Percentiles rank a stretch among this genome's conserved stretches.
Conservation (phyloP, 2,329 filamentous ascomycete genomes). For the Arthrobotrys sinensis region DNA sequence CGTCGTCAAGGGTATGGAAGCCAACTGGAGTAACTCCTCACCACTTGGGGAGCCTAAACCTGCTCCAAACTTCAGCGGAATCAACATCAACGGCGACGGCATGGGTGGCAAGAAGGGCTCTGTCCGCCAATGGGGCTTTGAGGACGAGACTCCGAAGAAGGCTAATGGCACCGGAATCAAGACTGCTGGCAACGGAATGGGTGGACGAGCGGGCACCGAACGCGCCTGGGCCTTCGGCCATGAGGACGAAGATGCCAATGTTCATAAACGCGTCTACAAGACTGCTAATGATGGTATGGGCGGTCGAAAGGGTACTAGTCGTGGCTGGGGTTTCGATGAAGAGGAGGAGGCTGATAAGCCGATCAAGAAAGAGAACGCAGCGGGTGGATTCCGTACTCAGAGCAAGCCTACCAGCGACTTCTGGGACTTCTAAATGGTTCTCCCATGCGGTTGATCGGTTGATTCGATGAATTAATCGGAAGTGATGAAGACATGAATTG, state of each 20-base stretch:
- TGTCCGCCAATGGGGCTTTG: constrained; percentile 71
- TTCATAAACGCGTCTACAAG: constrained; percentile 70
- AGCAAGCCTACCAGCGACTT: constrained; percentile 65
- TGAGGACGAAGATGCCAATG: constrained; percentile 71
- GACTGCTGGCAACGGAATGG: constrained; percentile 78
- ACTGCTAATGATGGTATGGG: constrained; percentile 79
- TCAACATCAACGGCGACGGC: constrained; percentile 63
- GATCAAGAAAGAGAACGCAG: constrained; percentile 62
- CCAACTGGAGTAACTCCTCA: constrained; percentile 70
- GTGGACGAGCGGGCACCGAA: constrained; percentile 72
- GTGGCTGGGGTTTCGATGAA: constrained; percentile 74
- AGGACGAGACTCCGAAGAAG: constrained; percentile 73
- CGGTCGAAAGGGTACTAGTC: constrained; percentile 72
- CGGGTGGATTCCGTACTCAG: constrained; percentile 62
- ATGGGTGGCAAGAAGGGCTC: constrained; percentile 62
- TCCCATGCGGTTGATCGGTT: not conserved
- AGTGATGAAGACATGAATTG: constrained; percentile 60
- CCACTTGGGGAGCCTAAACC: constrained; percentile 58
- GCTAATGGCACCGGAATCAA: constrained; percentile 71
- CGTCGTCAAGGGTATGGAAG: constrained; percentile 80
- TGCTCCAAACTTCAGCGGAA: constrained; percentile 61
- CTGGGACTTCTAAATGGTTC: constrained; percentile 66
- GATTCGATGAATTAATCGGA: constrained; percentile 27
- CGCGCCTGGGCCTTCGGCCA: constrained; percentile 74
- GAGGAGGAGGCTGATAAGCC: constrained; percentile 67